Evolutionary conservation across 164 flowering plant genomes (phyloP).

Genomic region (Vitis rupestris): DNA sequence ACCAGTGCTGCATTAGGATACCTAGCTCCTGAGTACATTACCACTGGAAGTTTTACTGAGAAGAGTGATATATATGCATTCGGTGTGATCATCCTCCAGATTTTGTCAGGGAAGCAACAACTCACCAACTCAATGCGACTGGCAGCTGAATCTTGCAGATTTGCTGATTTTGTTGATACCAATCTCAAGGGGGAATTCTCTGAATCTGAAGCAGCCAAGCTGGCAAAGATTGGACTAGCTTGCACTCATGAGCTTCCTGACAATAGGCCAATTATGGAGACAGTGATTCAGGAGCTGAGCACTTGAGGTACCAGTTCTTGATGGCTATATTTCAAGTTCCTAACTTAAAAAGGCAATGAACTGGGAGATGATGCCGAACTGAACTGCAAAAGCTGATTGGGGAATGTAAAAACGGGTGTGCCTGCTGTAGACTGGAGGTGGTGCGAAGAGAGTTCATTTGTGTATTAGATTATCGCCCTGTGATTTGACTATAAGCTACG

Average conservation of each 20-base stretch:
- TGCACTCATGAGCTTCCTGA: constrained; percentile 46
- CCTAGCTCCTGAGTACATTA: constrained; percentile 60
- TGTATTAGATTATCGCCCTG: too few relatives aligned
- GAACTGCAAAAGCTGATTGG: background rate
- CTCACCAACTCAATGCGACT: constrained; percentile 28
- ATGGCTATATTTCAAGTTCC: background rate
- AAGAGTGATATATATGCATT: constrained; percentile 59
- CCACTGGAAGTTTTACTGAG: constrained; percentile 55
- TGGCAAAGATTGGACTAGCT: constrained; percentile 32
- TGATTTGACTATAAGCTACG: too few relatives aligned
- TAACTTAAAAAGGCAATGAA: background rate
- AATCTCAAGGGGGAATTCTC: constrained; percentile 39
- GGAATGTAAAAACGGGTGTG: too few relatives aligned
- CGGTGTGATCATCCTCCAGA: constrained; percentile 53
- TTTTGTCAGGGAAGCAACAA: constrained; percentile 40
- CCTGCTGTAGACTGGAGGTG: too few relatives aligned
- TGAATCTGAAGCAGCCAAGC: constrained; percentile 34
- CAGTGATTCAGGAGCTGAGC: constrained; percentile 32
- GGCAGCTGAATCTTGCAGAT: constrained; percentile 31
- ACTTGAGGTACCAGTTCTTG: constrained; percentile 8
- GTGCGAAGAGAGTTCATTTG: too few relatives aligned
- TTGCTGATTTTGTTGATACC: constrained; percentile 34
- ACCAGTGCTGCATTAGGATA: constrained; percentile 60
- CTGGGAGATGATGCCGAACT: background rate
- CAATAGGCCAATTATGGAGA: constrained; percentile 41